Base-by-base conservation (phyloP, 2,329 filamentous ascomycete species). In the Amylocarpus encephaloides region DNA sequence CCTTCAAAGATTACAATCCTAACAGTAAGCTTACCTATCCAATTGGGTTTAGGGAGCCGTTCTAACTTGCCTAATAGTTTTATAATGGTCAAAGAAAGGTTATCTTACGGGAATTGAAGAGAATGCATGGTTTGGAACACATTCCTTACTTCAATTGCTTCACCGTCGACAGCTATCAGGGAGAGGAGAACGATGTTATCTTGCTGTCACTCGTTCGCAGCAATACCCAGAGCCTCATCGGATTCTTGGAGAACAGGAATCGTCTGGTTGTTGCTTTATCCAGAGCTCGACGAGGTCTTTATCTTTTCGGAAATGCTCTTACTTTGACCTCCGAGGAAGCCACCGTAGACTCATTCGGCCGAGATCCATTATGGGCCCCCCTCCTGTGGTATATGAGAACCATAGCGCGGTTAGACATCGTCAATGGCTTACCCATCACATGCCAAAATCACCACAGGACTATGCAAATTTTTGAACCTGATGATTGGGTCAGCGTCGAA, bases 111-210 rank as follows among this genome's bases (percentile, higher is more conserved):
- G 55, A 70, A 5, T 55, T 77, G 41, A 70, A 64, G 53, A 62
- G 60, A 6, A 67, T 74, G 51, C 62, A 63, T 1, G 71, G 73
- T 45, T 69, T 82, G 40, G 7, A 39, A 32, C 18, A 10, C 1
- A 43, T 49, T 2, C 43, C 43, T 1, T 57, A 58, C 22, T 67
- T 67, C 59, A 84, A 84, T 2, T 83, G 95, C 1, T 79, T 80
- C 32, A 95, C 90, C 0, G 87, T 96, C 0, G 91, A 95, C 62
- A 88, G 86, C 0, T 95, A 92, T 62, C 90, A 95, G 65, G 90
- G 90, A 11, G 89, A 95, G 60, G 89, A 95, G 64, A 95, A 95
- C 54, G 86, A 91, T 19, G 73, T 95, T 7, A 75, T 96, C 9
- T 65, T 95, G 1, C 71, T 95, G 0, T 95, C 90, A 0, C 71